These are phyloP conservation scores for Lathyrus oleraceus DNA, from an alignment of 306 rosid genomes.

Conservation along the genomic window DNA sequence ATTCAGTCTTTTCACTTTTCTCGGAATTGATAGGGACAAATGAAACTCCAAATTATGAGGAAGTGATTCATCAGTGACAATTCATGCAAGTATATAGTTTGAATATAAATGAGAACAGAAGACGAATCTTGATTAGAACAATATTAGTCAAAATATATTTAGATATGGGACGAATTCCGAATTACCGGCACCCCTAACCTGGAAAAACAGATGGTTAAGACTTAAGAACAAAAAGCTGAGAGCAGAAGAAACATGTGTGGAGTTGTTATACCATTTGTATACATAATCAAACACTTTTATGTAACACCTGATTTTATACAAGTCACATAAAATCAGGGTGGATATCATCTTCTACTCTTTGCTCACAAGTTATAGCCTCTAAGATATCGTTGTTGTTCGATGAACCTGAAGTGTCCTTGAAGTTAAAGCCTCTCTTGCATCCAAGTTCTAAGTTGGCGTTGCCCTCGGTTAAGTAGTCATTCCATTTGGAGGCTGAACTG, in stretches of 20 bases:
- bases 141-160: too few relatives aligned
- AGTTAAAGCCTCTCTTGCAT: background rate
- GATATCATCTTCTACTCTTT: constrained; percentile 70
- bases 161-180: too few relatives aligned
- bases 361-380: constrained; percentile 46
- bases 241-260: background rate
- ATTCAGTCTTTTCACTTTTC: too few relatives aligned
- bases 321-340: constrained; percentile 81
- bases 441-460: constrained; percentile 27
- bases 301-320: background rate
- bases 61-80: too few relatives aligned
- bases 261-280: background rate
- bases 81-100: too few relatives aligned
- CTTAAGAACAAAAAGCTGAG: too few relatives aligned
- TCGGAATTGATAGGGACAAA: too few relatives aligned
- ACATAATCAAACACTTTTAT: background rate
- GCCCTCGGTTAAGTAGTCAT: constrained; percentile 48
- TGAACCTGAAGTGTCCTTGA: constrained; percentile 15
- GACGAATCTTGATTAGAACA: too few relatives aligned
- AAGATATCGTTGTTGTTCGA: constrained; percentile 19
- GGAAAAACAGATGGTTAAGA: too few relatives aligned
- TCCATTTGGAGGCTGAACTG: constrained; percentile 65
- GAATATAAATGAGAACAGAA: background rate
- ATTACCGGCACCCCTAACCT: too few relatives aligned
- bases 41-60: too few relatives aligned